A percentile compares a stretch with the other conserved stretches of the same genome.
phyloP scores from a whole-genome alignment of 1,284 basidiomycete genomes.

The Vanrija pseudolonga region DNA sequence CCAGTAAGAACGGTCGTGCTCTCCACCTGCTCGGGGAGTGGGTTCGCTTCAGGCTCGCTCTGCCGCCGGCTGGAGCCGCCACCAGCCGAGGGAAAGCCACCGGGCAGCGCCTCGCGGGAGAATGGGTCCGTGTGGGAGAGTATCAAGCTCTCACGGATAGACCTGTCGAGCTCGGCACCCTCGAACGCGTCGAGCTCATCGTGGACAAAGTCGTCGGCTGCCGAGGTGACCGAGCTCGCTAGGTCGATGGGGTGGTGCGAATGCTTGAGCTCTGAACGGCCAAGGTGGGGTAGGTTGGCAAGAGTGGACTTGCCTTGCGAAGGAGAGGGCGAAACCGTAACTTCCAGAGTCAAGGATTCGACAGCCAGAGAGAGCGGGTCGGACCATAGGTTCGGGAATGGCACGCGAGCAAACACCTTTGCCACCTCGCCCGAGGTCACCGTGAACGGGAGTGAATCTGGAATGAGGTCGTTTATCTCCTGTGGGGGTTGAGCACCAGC shows the following conservation, averaged over 20 bases:
- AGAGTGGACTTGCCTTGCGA: slow-evolving; percentile 5
- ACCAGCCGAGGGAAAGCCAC: slow-evolving; percentile 30
- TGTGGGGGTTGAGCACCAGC: slow-evolving; percentile 38
- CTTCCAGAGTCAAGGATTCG: slow-evolving; percentile 64
- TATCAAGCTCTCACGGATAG: slow-evolving; percentile 52
- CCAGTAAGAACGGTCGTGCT: slow-evolving; percentile 75
- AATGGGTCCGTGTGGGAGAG: slow-evolving; percentile 40
- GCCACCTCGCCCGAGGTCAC: slow-evolving; percentile 69
- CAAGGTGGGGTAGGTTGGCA: background rate
- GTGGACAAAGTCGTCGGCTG: slow-evolving; percentile 79
- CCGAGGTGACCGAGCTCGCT: slow-evolving; percentile 69
- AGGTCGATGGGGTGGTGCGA: slow-evolving; percentile 53
- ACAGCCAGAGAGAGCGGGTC: slow-evolving; percentile 50
- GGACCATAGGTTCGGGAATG: slow-evolving; percentile 47
- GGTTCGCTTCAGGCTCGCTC: background rate
- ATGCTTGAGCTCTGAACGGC: no score
- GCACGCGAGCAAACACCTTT: slow-evolving; percentile 62
- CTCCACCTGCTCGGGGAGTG: slow-evolving; percentile 25
- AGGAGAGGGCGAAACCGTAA: slow-evolving; percentile 63
- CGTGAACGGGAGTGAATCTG: slow-evolving; percentile 60
- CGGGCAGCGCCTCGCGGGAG: slow-evolving; percentile 28
- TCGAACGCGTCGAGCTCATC: slow-evolving; percentile 70
- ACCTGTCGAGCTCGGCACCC: slow-evolving; percentile 66
- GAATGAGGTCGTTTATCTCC: slow-evolving; percentile 75
- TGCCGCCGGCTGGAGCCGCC: background rate